These are phyloP conservation scores for Collybiopsis confluens DNA, from an alignment of 768 basidiomycete species.

Conservation along the genomic window DNA sequence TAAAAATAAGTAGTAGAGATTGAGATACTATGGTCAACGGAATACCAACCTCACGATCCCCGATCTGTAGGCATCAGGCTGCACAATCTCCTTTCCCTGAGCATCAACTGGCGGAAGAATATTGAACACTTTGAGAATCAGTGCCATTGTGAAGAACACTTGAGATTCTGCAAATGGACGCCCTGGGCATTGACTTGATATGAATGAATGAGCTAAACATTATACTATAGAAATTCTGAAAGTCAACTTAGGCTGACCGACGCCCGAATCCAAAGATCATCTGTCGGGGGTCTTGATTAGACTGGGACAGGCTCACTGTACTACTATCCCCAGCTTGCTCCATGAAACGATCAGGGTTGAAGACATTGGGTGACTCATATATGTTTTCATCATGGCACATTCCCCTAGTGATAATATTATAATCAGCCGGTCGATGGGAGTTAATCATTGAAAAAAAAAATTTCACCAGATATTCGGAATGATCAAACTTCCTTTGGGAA, in stretches of 20 bases:
- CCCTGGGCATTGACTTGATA: not conserved
- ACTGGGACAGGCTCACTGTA: not conserved
- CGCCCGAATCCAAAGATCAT: constrained; percentile 1
- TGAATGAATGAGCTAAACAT: no score
- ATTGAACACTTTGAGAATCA: constrained; percentile 1
- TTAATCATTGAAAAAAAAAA: no score
- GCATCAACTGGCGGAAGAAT: not conserved
- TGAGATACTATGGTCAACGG: not conserved
- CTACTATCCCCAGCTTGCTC: not conserved
- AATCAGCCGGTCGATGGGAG: not conserved
- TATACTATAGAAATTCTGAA: not conserved
- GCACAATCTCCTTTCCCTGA: not conserved
- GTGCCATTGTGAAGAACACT: not conserved
- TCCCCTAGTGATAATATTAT: no score
- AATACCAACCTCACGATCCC: not conserved
- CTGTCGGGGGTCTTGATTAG: constrained; percentile 1
- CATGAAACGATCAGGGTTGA: constrained; percentile 3
- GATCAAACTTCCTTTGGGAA: not conserved
- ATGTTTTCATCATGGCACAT: constrained; percentile 1
- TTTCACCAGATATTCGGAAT: constrained; percentile 1
- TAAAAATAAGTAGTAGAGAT: not conserved
- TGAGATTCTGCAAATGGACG: constrained; percentile 1
- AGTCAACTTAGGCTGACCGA: not conserved
- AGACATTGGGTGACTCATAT: not conserved
- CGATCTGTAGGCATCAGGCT: constrained; percentile 1